Conservation (phyloP, 2,329 filamentous ascomycete species). For the Penicillium sp. region DNA sequence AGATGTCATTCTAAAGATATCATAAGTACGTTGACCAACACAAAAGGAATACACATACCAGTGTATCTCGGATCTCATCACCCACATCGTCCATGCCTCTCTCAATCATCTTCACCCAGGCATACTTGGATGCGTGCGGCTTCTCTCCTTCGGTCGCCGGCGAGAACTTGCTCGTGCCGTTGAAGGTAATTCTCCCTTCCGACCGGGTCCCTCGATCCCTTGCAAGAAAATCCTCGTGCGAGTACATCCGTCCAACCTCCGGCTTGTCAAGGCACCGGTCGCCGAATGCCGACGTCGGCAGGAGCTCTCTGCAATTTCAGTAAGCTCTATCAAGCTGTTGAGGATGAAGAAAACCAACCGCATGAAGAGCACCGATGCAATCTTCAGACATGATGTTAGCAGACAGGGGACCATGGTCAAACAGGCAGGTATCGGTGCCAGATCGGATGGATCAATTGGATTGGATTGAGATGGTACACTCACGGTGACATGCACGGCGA, state of each 20-base stretch:
- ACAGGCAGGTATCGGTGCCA: not conserved
- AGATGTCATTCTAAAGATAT: not conserved
- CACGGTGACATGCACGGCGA: slow-evolving; percentile 46
- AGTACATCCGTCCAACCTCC: not conserved
- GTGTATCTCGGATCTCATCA: slow-evolving; percentile 45
- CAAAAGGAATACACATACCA: slow-evolving; percentile 36
- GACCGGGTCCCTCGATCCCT: not conserved
- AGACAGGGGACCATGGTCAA: not conserved
- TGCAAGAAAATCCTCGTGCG: slow-evolving; percentile 15
- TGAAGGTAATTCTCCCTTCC: not conserved
- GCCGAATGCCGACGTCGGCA: slow-evolving; percentile 2
- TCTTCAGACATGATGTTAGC: not conserved
- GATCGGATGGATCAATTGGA: not conserved
- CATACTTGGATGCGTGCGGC: not conserved
- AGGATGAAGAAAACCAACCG: slow-evolving; percentile 20
- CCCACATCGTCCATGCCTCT: slow-evolving; percentile 36
- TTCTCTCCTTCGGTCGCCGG: not conserved
- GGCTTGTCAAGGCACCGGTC: not conserved
- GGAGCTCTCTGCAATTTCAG: slow-evolving; percentile 1
- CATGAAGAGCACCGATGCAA: slow-evolving; percentile 23
- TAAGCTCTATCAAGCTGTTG: not conserved
- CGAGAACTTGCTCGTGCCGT: not conserved
- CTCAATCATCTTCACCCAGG: slow-evolving; percentile 20
- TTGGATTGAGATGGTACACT: slow-evolving; percentile 17
- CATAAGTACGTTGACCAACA: not conserved